Evolutionary conservation across 768 basidiomycete genomes (phyloP).

Genomic region (Boletales sp.): DNA sequence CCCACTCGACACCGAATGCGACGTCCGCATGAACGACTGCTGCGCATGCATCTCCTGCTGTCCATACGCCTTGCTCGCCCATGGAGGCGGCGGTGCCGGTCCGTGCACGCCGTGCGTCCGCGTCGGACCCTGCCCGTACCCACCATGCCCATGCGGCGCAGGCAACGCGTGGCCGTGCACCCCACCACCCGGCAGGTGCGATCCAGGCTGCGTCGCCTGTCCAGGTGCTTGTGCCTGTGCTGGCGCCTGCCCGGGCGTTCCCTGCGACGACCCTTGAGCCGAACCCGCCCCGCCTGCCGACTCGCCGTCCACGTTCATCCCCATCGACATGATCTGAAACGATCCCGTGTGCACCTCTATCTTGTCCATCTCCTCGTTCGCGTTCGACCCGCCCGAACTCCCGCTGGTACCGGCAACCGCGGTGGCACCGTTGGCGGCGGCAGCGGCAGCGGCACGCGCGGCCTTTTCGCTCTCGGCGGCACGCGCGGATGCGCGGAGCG

Average conservation of each 20-base stretch:
- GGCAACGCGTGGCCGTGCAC: conserved; percentile 9
- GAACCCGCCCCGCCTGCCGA: too few relatives aligned
- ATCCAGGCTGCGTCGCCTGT: conserved; percentile 8
- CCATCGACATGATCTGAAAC: conserved; percentile 46
- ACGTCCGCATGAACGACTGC: conserved; percentile 47
- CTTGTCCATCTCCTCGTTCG: conserved; percentile 22
- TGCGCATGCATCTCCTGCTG: conserved; percentile 33
- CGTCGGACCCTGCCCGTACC: neutral
- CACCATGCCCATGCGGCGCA: conserved; percentile 8
- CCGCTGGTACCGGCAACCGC: too few relatives aligned
- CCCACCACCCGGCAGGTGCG: conserved; percentile 14
- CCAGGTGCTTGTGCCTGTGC: neutral
- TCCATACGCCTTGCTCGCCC: conserved; percentile 21
- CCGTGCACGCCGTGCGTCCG: conserved; percentile 14
- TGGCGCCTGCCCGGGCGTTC: neutral
- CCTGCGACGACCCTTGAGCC: conserved; percentile 1
- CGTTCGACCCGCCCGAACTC: conserved; percentile 2
- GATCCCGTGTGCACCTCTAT: conserved; percentile 51
- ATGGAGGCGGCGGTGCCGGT: conserved; percentile 24
- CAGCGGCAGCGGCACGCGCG: conserved; percentile 25
- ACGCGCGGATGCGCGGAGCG: conserved; percentile 67
- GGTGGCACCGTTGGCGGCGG: too few relatives aligned
- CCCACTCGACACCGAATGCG: conserved; percentile 39
- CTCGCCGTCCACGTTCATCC: conserved; percentile 19
- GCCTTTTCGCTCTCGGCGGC: conserved; percentile 44